Percentiles rank a stretch among this genome's conserved stretches.
These are phyloP conservation scores for Linaria vulgaris DNA, from an alignment of 257 asterid species.

Conservation along the genomic window DNA sequence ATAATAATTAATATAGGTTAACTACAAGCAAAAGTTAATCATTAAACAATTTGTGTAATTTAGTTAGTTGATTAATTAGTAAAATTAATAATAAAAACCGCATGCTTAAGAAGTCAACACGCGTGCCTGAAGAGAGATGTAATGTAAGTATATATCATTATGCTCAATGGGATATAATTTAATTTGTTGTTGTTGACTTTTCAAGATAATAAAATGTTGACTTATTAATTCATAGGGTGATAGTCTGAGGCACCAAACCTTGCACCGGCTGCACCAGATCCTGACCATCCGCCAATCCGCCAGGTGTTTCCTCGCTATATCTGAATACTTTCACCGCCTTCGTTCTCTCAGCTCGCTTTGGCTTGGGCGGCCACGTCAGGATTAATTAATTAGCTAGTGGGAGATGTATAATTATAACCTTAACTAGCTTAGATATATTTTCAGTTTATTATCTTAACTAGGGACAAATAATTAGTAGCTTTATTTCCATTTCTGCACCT, in stretches of 20 bases:
- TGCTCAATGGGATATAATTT: neutral
- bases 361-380: constrained; percentile 52
- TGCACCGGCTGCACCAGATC: constrained; percentile 48
- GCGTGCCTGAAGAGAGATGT: constrained; percentile 12
- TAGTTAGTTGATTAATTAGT: too few species aligned
- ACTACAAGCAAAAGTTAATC: neutral
- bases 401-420: too few species aligned
- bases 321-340: constrained; percentile 65
- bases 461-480: too few species aligned
- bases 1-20: neutral
- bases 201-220: neutral
- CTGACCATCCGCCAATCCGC: constrained; percentile 57
- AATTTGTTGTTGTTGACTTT: neutral
- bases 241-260: constrained; percentile 49
- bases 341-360: constrained; percentile 72
- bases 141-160: neutral
- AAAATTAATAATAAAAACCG: too few species aligned
- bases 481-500: too few species aligned
- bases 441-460: too few species aligned
- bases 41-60: neutral
- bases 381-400: constrained; percentile 17
- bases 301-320: constrained; percentile 53
- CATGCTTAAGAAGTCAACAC: constrained; percentile 10
- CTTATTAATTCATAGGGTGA: constrained; percentile 48
- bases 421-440: too few species aligned